Evolutionary conservation across 2,329 filamentous ascomycete genomes (phyloP), one percentile per base, ranked within the genome.

Genomic region (Pseudofabraea citricarpa): DNA sequence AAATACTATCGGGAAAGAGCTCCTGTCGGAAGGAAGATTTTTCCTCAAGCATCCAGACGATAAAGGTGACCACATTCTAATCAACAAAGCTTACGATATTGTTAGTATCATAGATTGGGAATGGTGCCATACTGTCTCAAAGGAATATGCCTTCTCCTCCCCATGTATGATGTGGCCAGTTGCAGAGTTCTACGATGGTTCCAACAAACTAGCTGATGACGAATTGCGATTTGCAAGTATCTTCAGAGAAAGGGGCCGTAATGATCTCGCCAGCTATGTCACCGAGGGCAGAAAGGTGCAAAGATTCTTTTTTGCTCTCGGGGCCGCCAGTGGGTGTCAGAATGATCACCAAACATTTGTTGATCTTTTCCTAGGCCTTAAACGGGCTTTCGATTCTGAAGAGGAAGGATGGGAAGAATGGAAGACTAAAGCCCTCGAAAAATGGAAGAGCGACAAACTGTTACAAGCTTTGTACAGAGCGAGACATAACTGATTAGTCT

Each of bases 31-130:
- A 6, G 27, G 27, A 31, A 5, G 4, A 6, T 74, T 66, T 53
- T 73, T 66, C 44, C 54, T 75, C 6, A 73, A 70, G 47, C 69
- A 73, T 48, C 56, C 59, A 3, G 67, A 74, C 44, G 70, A 74
- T 47, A 75, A 73, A 50, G 70, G 67, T 3, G 69, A 73, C 41
- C 70, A 74, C 37, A 64, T 75, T 10, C 56, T 75, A 1, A 64
- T 68, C 2, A 65, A 75, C 44, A 59, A 69, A 3, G 37, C 70
- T 7, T 69, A 60, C 46, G 68, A 70, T 43, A 64, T 75, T 22
- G 72, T 65, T 6, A 69, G 68, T 1, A 68, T 75, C 21, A 68
- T 74, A 39, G 70, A 75, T 47, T 43, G 41, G 41, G 32, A 43
- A 33, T 23, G 27, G 22, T 21, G 22, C 4, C 29, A 15, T 13